Evolutionary conservation across 2,329 filamentous ascomycete genomes (phyloP).

Genomic region (Arthrobotrys iridis): DNA sequence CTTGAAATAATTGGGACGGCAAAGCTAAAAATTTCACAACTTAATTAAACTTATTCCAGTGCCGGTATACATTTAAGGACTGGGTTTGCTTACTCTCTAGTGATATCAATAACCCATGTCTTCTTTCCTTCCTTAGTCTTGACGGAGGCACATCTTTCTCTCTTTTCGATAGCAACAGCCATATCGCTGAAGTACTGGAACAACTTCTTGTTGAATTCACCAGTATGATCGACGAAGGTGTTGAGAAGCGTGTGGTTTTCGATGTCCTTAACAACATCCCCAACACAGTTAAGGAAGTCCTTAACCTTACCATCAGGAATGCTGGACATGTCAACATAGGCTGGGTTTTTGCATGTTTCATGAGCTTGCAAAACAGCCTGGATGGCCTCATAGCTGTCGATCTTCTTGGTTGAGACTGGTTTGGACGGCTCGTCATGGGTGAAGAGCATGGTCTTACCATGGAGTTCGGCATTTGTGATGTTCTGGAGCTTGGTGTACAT

Average conservation of each 20-base stretch:
- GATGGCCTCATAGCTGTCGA: background rate
- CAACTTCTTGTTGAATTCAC: background rate
- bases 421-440: background rate
- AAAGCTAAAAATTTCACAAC: background rate
- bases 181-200: slow-evolving; percentile 1
- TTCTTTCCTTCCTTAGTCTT: slow-evolving; percentile 1
- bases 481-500: slow-evolving; percentile 58
- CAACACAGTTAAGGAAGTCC: background rate
- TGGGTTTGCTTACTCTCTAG: background rate
- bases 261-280: slow-evolving; percentile 4
- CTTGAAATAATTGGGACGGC: background rate
- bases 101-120: slow-evolving; percentile 2
- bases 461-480: no score
- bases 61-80: no score
- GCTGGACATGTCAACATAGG: background rate
- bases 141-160: background rate
- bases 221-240: background rate
- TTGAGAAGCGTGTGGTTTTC: background rate
- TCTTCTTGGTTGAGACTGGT: background rate
- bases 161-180: background rate
- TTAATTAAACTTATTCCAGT: background rate
- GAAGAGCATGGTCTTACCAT: background rate
- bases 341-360: slow-evolving; percentile 1
- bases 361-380: slow-evolving; percentile 1
- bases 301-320: background rate